Percentiles rank a stretch among this genome's conserved stretches.
Conservation (phyloP, 495 filamentous ascomycete species). For the Bombardia bombarda region DNA sequence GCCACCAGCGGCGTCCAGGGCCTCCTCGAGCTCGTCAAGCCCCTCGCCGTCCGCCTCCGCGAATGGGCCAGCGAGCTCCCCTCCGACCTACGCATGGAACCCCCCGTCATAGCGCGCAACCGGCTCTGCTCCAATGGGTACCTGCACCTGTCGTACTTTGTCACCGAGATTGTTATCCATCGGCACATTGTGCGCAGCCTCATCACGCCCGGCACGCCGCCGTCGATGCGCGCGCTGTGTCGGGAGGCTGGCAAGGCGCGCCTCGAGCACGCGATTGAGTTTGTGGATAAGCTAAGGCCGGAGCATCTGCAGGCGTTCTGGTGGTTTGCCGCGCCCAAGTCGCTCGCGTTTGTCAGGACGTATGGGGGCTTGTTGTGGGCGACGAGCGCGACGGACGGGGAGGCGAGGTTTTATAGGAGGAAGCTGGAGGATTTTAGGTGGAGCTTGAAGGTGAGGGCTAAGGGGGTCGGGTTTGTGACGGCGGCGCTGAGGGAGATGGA, state of each 20-base stretch:
- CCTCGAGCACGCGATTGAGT: conserved; percentile 47
- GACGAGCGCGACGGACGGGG: conserved; percentile 55
- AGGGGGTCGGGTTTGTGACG: conserved; percentile 19
- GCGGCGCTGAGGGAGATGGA: conserved; percentile 20
- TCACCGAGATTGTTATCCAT: conserved; percentile 59
- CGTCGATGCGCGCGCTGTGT: conserved; percentile 62
- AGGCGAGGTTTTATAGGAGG: conserved; percentile 70
- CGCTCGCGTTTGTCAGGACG: conserved; percentile 54
- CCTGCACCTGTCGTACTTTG: conserved; percentile 59
- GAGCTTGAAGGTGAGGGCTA: conserved; percentile 45
- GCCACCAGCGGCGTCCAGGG: conserved; percentile 23
- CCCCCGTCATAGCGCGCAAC: conserved; percentile 18
- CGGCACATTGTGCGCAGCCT: conserved; percentile 53
- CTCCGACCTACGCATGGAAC: conserved; percentile 44
- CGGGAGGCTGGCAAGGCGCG: conserved; percentile 61
- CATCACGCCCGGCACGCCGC: conserved; percentile 26
- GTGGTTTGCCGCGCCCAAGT: conserved; percentile 54
- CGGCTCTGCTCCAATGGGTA: conserved; percentile 44
- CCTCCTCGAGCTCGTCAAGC: conserved; percentile 53
- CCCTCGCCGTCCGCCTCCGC: conserved; percentile 53
- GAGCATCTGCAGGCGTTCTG: conserved; percentile 55
- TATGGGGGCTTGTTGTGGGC: conserved; percentile 62
- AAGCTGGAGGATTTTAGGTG: conserved; percentile 67
- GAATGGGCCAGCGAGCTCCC: conserved; percentile 54
- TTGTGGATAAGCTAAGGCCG: conserved; percentile 48